Evolutionary conservation across 2,329 filamentous ascomycete genomes (phyloP).

Genomic region (Claviceps sorghi): DNA sequence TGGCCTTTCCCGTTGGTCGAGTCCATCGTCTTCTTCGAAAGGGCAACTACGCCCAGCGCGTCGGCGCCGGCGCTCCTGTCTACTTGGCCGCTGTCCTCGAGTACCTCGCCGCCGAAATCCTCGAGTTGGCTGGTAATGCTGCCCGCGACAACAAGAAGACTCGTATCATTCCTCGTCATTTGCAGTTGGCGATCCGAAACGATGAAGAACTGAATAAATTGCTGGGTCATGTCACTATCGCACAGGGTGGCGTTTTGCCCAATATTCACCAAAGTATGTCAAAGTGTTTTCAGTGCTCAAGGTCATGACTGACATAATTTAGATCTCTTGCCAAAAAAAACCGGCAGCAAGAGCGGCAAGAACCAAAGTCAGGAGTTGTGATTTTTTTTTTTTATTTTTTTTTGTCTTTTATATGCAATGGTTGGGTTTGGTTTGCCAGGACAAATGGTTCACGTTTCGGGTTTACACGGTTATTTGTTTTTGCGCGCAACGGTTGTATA

Average conservation of each 20-base stretch:
- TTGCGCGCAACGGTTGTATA: constrained; percentile 52
- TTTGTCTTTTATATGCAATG: constrained; percentile 36
- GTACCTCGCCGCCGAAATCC: constrained; percentile 96
- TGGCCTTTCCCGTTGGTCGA: constrained; percentile 98
- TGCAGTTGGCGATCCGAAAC: constrained; percentile 98
- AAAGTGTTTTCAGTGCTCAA: background rate
- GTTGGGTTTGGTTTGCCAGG: constrained; percentile 61
- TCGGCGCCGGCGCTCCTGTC: constrained; percentile 94
- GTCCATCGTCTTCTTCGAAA: constrained; percentile 97
- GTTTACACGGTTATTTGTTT: constrained; percentile 49
- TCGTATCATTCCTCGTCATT: constrained; percentile 97
- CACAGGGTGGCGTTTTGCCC: constrained; percentile 90
- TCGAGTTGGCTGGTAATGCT: constrained; percentile 96
- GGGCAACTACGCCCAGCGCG: constrained; percentile 99
- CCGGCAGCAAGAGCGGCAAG: constrained; percentile 75
- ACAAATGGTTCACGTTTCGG: constrained; percentile 67
- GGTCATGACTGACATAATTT: constrained; percentile 23
- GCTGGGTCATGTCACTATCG: constrained; percentile 88
- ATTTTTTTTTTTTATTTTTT: constrained; percentile 28
- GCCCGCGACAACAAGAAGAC: constrained; percentile 99
- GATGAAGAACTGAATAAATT: constrained; percentile 99
- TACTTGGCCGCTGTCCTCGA: constrained; percentile 96
- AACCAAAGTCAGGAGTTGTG: constrained; percentile 89
- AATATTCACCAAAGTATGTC: constrained; percentile 96
- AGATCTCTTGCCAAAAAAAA: constrained; percentile 99